Percentiles rank a stretch among this genome's conserved stretches.
Evolutionary conservation across 2,329 filamentous ascomycete genomes (phyloP).

Genomic region (Clathrospora elynae): DNA sequence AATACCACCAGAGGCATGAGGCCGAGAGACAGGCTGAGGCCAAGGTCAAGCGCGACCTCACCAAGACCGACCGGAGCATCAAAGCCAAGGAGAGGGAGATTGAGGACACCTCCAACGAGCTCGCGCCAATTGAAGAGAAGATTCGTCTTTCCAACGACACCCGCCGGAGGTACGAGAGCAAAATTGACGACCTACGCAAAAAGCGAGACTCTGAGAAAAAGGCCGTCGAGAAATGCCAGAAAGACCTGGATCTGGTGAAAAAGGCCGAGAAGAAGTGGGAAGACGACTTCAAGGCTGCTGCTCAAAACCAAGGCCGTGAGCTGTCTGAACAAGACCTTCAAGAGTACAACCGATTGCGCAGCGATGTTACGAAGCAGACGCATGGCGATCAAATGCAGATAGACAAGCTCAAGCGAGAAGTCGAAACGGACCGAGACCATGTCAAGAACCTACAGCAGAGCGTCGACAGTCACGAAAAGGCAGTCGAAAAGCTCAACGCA

Average conservation of each 20-base stretch:
- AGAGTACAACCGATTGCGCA: conserved; percentile 83
- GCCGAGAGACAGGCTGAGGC: conserved; percentile 83
- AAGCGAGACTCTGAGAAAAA: conserved; percentile 75
- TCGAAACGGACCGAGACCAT: conserved; percentile 89
- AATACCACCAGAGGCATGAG: conserved; percentile 79
- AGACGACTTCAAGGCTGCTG: conserved; percentile 79
- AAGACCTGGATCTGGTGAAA: conserved; percentile 80
- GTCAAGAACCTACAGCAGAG: conserved; percentile 88
- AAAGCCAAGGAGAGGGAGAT: conserved; percentile 84
- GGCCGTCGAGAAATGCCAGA: conserved; percentile 74
- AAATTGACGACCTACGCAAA: conserved; percentile 72
- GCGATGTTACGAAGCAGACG: conserved; percentile 82
- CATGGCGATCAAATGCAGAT: conserved; percentile 81
- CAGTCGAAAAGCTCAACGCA: conserved; percentile 72
- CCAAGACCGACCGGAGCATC: conserved; percentile 82
- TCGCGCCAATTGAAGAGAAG: conserved; percentile 92
- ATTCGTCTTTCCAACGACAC: conserved; percentile 74
- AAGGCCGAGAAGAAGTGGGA: conserved; percentile 91
- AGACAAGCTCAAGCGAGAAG: conserved; percentile 83
- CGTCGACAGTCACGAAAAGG: conserved; percentile 76
- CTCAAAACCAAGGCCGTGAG: conserved; percentile 84
- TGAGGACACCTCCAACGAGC: conserved; percentile 80
- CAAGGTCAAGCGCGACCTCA: conserved; percentile 74
- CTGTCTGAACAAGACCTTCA: conserved; percentile 84
- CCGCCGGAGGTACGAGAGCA: conserved; percentile 68